Base-by-base conservation (phyloP, 2,329 filamentous ascomycete genomes). In the Xylariaceae sp. region DNA sequence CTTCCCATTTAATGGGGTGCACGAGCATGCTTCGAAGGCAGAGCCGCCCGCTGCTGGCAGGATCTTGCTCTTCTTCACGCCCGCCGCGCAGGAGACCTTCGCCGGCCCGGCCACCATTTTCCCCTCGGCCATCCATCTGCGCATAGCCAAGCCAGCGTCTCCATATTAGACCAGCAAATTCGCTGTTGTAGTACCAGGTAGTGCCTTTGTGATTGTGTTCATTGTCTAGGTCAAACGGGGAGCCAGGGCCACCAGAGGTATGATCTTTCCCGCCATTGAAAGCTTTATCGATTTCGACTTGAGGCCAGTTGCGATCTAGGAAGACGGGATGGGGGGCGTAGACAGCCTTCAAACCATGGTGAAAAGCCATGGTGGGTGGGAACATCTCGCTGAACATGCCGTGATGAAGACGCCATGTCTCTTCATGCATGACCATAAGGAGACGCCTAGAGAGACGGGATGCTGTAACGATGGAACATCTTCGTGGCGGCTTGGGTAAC, bases 151-250 rank as follows among this genome's bases (percentile, higher is more conserved):
- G 75, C 91, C 91, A 96, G 50, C 89, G 80, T 54, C 88, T 81
- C 83, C 90, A 95, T 65, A 95, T 71, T n/a, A 88, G 82, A 3
- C 87, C 82, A 0, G 89, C 86, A 69, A 94, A 95, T 53, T 86
- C 82, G 18, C 86, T 86, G 67, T 91, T 88, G 73, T 91, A 95
- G 73, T 93, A 95, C 89, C 89, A 96, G 50, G 82, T 91, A 49
- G 87, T 87, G 11, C 90, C 89, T 67, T 84, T 84, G 76, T 93
- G 91, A 73, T 92, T 92, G 72, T 91, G 89, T 74, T 95, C 90
- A 56, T 90, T 86, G 64, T 83, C 80, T 17, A 80, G 68, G 58
- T 87, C 85, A 66, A 88, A 91, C 5, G 89, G 81, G 45, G 85
- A 87, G 41, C 88, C 85, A 35, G 78, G 77, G 1, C 88, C 84